A percentile compares a stretch with the other conserved stretches of the same genome.
phyloP scores from a whole-genome alignment of 2,329 filamentous ascomycete species.

The Lecanicillium sp. region DNA sequence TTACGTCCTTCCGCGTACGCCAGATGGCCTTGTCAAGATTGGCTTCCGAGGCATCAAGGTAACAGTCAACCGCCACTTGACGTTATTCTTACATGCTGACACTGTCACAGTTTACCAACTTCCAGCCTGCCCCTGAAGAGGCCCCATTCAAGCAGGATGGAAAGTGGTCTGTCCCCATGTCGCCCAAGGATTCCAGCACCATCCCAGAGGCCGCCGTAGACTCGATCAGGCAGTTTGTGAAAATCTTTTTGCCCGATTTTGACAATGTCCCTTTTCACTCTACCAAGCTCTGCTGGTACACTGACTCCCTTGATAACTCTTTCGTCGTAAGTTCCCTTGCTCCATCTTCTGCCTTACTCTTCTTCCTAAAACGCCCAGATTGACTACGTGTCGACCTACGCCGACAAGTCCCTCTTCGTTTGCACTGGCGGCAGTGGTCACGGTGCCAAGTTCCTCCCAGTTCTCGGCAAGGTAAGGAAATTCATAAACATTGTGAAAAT shows the following conservation, averaged over 20 bases:
- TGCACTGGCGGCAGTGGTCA: slow-evolving; percentile 31
- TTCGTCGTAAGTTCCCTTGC: slow-evolving; percentile 19
- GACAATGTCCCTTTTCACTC: slow-evolving; percentile 20
- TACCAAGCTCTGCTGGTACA: slow-evolving; percentile 30
- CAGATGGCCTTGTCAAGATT: slow-evolving; percentile 24
- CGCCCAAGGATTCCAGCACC: slow-evolving; percentile 17
- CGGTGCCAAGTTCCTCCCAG: slow-evolving; percentile 31
- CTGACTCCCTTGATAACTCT: slow-evolving; percentile 29
- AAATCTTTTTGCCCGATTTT: slow-evolving; percentile 25
- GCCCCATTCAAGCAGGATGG: slow-evolving; percentile 25
- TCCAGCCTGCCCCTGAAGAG: slow-evolving; percentile 22
- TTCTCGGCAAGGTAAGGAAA: slow-evolving; percentile 24
- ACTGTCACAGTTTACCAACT: slow-evolving; percentile 26
- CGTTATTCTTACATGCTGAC: background rate
- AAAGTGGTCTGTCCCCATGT: slow-evolving; percentile 27
- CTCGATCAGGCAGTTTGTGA: slow-evolving; percentile 19
- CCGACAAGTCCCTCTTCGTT: slow-evolving; percentile 26
- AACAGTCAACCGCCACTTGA: background rate
- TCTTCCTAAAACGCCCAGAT: slow-evolving; percentile 18
- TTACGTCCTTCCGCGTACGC: slow-evolving; percentile 24
- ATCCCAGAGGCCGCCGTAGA: slow-evolving; percentile 20
- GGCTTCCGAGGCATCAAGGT: slow-evolving; percentile 26
- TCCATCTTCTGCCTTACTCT: background rate
- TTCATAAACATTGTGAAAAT: background rate
- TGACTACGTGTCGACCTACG: slow-evolving; percentile 27